phyloP scores from a whole-genome alignment of 352 stramenopile species.

The Phytopythium cucurbitacearum region DNA sequence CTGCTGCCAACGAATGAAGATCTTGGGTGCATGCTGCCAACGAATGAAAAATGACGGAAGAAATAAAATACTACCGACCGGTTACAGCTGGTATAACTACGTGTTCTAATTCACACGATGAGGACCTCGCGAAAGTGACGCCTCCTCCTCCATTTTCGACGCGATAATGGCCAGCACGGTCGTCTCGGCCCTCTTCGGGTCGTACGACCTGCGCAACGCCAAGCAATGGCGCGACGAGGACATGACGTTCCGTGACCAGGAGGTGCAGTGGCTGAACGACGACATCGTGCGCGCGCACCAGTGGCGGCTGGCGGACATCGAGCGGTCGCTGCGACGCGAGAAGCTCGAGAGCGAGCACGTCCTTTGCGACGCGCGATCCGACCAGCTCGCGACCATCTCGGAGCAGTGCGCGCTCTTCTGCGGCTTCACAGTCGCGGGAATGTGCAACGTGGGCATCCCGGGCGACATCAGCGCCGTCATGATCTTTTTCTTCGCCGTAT shows the following conservation, averaged over 20 bases:
- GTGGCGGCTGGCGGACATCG: conserved; percentile 64
- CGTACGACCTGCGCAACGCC: conserved; percentile 69
- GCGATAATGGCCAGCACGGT: conserved; percentile 38
- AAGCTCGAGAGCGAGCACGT: conserved; percentile 65
- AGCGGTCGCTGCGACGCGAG: conserved; percentile 56
- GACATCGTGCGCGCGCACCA: conserved; percentile 62
- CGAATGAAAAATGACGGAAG: no score
- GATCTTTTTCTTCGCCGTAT: conserved; percentile 44
- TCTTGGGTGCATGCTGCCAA: no score
- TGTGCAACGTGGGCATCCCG: conserved; percentile 55
- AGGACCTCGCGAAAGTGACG: no score
- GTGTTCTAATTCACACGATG: no score
- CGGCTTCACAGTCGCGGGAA: conserved; percentile 67
- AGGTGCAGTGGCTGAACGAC: conserved; percentile 78
- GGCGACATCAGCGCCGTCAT: conserved; percentile 18
- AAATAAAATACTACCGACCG: no score
- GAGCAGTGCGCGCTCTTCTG: conserved; percentile 63
- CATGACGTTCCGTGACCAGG: conserved; percentile 55
- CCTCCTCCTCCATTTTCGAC: not conserved
- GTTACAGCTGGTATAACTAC: no score
- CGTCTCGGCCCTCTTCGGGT: conserved; percentile 69
- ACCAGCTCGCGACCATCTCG: conserved; percentile 67
- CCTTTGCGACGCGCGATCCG: conserved; percentile 53
- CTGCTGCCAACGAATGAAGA: no score
- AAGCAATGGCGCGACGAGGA: conserved; percentile 79